A percentile compares a stretch with the other conserved stretches of the same genome.
phyloP scores from a whole-genome alignment of 1,284 basidiomycete genomes.

The Megacollybia platyphylla region DNA sequence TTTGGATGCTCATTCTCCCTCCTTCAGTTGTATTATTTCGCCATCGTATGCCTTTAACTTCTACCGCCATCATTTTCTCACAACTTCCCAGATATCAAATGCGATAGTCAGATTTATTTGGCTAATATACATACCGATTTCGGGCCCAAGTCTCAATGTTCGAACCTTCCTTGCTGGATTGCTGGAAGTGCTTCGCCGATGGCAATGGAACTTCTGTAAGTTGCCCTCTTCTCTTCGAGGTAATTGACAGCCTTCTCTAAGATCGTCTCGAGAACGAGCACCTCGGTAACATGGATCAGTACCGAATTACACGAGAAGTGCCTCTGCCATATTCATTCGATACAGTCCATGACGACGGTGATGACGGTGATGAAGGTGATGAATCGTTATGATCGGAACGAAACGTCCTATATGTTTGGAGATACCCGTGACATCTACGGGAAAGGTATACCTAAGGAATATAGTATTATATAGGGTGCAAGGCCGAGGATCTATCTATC shows the following conservation, averaged over 20 bases:
- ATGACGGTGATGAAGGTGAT: constrained; percentile 17
- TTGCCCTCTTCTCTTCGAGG: constrained; percentile 6
- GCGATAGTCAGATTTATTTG: constrained; percentile 71
- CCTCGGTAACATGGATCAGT: constrained; percentile 75
- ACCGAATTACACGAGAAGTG: constrained; percentile 70
- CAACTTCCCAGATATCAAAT: constrained; percentile 45
- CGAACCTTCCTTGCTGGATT: constrained; percentile 61
- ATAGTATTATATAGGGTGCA: not conserved
- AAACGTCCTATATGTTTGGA: too few species aligned
- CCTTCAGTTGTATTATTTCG: constrained; percentile 59
- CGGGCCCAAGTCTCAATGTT: constrained; percentile 35
- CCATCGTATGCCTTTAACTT: constrained; percentile 36
- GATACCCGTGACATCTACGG: too few species aligned
- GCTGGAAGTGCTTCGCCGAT: constrained; percentile 71
- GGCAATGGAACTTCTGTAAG: constrained; percentile 90
- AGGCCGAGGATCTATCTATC: not conserved
- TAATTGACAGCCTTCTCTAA: constrained; percentile 14
- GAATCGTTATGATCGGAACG: constrained; percentile 7
- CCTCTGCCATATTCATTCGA: constrained; percentile 64
- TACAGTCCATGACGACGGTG: constrained; percentile 23
- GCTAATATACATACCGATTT: constrained; percentile 63
- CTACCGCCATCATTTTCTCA: not conserved
- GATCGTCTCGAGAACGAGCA: constrained; percentile 83
- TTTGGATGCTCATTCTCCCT: constrained; percentile 1
- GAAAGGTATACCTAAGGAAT: too few species aligned